Evolutionary conservation across 2,329 filamentous ascomycete species (phyloP), one percentile per base, ranked within the genome.

Genomic region (Cucurbitaria berberidis): DNA sequence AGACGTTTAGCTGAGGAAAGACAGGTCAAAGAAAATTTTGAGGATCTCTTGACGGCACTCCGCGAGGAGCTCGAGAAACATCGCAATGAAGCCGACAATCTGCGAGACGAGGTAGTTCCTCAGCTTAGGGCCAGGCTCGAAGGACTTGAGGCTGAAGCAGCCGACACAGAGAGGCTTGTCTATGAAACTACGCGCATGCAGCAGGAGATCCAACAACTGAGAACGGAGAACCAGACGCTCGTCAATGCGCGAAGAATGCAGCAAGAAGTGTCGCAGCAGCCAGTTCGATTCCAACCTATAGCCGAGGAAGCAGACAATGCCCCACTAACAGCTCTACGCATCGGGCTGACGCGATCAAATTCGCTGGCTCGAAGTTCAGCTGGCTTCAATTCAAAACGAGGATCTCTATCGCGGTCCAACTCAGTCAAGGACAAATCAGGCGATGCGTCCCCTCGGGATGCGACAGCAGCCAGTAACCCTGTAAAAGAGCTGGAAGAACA

Each of bases 401-500:
- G 76, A 10, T 82, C 81, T 2, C 66, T 91, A 30, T 83, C 85
- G 60, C 70, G 78, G 5, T 79, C 78, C 9, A 78, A 77, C 40
- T 80, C 78, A 1, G 70, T 75, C 45, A 76, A 76, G 43, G 70
- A 70, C 26, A 60, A 66, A 40, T 72, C 70, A 44, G 66, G 68
- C 10, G 67, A 65, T 11, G 67, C 68, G 32, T 85, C 87, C 1
- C 92, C 96, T 62, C 85, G 90, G 26, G 67, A 72, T 10, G 58
- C 50, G 5, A 56, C 68, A 1, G 51, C 59, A 10, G 51, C 55
- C 22, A 68, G 63, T 50, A 74, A 75, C 39, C 72, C 70, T 1
- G 82, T 96, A 16, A 96, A 96, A 75, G 93, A 98, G 61, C 88
- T 97, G 10, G 93, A 98, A 76, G 87, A 91, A 38, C 95, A 99